These are phyloP conservation scores for Citrullus mucosospermus DNA, from an alignment of 306 rosid species.

Conservation along the genomic window DNA sequence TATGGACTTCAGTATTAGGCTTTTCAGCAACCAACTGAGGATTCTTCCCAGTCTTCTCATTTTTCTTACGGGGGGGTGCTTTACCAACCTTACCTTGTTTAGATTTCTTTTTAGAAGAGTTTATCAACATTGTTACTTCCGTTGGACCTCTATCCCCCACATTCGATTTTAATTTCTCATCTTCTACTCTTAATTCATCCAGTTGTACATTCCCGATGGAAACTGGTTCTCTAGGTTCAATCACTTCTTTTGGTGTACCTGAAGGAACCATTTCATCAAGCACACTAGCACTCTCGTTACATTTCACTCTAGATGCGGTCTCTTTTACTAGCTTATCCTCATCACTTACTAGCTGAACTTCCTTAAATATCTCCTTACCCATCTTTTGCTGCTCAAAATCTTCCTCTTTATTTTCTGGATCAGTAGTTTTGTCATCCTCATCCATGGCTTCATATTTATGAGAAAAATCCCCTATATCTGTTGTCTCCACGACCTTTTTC, in stretches of 20 bases:
- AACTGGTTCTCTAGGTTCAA: slow-evolving; percentile 13
- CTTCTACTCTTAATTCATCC: slow-evolving; percentile 24
- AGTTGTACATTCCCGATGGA: slow-evolving; percentile 6
- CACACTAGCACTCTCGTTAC: slow-evolving; percentile 1
- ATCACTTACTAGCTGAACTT: slow-evolving; percentile 11
- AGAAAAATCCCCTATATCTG: slow-evolving; percentile 9
- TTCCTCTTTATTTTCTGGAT: slow-evolving; percentile 45
- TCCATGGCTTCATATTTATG: slow-evolving; percentile 19
- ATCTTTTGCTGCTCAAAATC: slow-evolving; percentile 24
- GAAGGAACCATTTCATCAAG: slow-evolving; percentile 25
- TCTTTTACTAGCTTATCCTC: slow-evolving; percentile 14
- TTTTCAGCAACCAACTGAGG: slow-evolving; percentile 18
- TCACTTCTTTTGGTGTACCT: slow-evolving; percentile 15
- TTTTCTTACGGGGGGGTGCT: slow-evolving; percentile 15
- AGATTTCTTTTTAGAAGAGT: slow-evolving; percentile 16
- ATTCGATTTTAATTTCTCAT: slow-evolving; percentile 20
- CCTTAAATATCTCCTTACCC: slow-evolving; percentile 14
- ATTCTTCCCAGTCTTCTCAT: slow-evolving; percentile 21
- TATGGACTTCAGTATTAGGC: slow-evolving; percentile 12
- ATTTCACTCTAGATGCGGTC: slow-evolving; percentile 14
- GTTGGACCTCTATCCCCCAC: slow-evolving; percentile 20
- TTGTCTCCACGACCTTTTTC: slow-evolving; percentile 10
- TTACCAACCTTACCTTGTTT: slow-evolving; percentile 15
- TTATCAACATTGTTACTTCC: slow-evolving; percentile 25
- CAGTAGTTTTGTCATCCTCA: slow-evolving; percentile 61